Base-by-base conservation (phyloP, 2,329 filamentous ascomycete genomes). In the Corinectria fuckeliana region DNA sequence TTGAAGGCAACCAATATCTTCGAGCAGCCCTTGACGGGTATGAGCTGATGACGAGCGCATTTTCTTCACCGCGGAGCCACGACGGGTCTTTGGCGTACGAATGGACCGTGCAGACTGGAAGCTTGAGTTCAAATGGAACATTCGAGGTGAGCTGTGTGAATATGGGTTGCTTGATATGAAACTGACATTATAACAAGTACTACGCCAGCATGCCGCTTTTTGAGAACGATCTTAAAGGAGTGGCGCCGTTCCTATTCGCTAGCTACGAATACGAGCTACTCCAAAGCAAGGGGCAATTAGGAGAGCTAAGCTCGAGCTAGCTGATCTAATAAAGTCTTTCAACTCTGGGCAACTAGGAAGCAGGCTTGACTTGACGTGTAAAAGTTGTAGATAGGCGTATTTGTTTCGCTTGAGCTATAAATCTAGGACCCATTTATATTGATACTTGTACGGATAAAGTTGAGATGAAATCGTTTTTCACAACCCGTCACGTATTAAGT, bases 41-140 rank as follows among this genome's bases (percentile, higher is more conserved):
- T 13, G 30, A 60, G 26, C 36, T 64, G 13, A 64, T 64, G 62
- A 60, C 56, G 11, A 32, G 38, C 4, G 62, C 77, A 5, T 83
- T 82, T 58, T 79, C 84, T 4, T 74, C 77, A 20, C 73, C 54
- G 3, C 61, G 77, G 20, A n/a, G 23, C 10, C 42, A 80, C 5
- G 63, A 79, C 1, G 72, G 76, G 8, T 80, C 80, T 56, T 77
- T 84, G 4, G 75, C 77, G 3, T 70, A 77, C 25, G 73, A 74
- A 16, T 72, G 80, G 1, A 85, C 82, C 0, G 82, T 84, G 0
- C 69, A 74, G 18, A 82, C 84, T 5, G 81, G 82, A n/a, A 80
- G 79, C 53, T 65, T 84, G 49, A 78, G 75, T 59, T 76, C 77
- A 0, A 75, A 80, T 55, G 82, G 78, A 2, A 76, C 74, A 2